Conservation (phyloP, 2,329 filamentous ascomycete genomes). For the Coniochaeta hoffmannii region DNA sequence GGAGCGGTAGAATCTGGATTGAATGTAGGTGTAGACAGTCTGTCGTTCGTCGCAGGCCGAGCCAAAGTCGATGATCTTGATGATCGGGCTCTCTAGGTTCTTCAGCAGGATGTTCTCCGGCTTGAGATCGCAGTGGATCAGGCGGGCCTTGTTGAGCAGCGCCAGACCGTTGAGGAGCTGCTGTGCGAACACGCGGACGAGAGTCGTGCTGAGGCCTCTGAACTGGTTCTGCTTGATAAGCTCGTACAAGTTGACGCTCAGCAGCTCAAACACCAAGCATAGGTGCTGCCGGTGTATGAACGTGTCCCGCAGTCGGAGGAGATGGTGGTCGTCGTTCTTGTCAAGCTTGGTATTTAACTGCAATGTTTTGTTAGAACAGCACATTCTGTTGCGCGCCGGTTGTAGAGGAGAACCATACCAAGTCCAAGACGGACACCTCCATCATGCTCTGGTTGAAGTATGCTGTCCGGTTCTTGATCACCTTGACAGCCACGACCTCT, state of each 20-base stretch:
- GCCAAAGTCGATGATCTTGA: conserved; percentile 99
- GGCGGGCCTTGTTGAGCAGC: conserved; percentile 86
- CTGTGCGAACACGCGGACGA: conserved; percentile 95
- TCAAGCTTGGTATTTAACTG: conserved; percentile 97
- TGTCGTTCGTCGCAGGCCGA: conserved; percentile 97
- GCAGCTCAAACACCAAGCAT: conserved; percentile 89
- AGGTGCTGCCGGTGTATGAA: conserved; percentile 98
- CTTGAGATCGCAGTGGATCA: conserved; percentile 98
- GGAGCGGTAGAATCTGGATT: conserved; percentile 95
- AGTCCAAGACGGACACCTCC: conserved; percentile 94
- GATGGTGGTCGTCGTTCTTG: conserved; percentile 97
- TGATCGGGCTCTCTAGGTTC: conserved; percentile 97
- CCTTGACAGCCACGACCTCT: conserved; percentile 97
- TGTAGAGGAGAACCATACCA: conserved; percentile 49
- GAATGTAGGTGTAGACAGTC: conserved; percentile 98
- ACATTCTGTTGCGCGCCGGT: conserved; percentile 2
- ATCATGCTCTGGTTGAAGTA: conserved; percentile 99
- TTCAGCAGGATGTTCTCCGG: conserved; percentile 97
- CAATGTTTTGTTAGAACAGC: conserved; percentile 16
- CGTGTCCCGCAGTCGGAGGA: conserved; percentile 90
- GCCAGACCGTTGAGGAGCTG: conserved; percentile 90
- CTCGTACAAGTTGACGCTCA: conserved; percentile 97
- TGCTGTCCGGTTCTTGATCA: conserved; percentile 97
- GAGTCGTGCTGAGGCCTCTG: conserved; percentile 88
- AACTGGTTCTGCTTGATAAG: conserved; percentile 99